Percentiles rank a stretch among this genome's conserved stretches.
Evolutionary conservation across 2,329 filamentous ascomycete genomes (phyloP).

Genomic region (Aspergillus ustus): DNA sequence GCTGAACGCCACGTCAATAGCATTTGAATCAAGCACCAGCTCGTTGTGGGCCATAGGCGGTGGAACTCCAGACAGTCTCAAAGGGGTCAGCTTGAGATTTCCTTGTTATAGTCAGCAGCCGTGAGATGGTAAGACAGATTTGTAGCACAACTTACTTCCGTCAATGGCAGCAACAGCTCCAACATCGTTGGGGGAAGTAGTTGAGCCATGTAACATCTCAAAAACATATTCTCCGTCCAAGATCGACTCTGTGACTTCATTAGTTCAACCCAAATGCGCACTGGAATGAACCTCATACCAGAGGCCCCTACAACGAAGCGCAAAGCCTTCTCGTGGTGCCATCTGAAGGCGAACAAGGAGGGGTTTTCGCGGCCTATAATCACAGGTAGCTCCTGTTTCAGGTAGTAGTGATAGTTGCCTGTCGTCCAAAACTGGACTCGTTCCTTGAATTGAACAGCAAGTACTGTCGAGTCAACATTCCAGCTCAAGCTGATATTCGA

Average conservation of each 20-base stretch:
- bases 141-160: conserved; percentile 58
- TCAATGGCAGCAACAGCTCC: conserved; percentile 85
- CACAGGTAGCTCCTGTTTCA: conserved; percentile 82
- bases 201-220: conserved; percentile 69
- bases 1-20: conserved; percentile 76
- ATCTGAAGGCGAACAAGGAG: conserved; percentile 51
- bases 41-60: conserved; percentile 91
- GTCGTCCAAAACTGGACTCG: conserved; percentile 93
- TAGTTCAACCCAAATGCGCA: conserved; percentile 17
- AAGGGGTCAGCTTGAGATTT: conserved; percentile 79
- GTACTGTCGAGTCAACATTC: conserved; percentile 90
- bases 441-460: conserved; percentile 77
- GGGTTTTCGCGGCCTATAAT: conserved; percentile 30
- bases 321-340: conserved; percentile 87
- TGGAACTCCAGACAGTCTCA: conserved; percentile 82
- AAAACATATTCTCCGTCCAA: conserved; percentile 71
- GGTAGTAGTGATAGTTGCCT: conserved; percentile 97
- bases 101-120: conserved; percentile 41
- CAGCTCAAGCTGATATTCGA: conserved; percentile 72
- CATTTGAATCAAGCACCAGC: conserved; percentile 64
- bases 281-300: conserved; percentile 41
- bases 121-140: not conserved
- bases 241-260: conserved; percentile 48
- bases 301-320: conserved; percentile 63
- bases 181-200: conserved; percentile 72